phyloP scores from a whole-genome alignment of 2,329 filamentous ascomycete species.

The Fusarium chuoi region DNA sequence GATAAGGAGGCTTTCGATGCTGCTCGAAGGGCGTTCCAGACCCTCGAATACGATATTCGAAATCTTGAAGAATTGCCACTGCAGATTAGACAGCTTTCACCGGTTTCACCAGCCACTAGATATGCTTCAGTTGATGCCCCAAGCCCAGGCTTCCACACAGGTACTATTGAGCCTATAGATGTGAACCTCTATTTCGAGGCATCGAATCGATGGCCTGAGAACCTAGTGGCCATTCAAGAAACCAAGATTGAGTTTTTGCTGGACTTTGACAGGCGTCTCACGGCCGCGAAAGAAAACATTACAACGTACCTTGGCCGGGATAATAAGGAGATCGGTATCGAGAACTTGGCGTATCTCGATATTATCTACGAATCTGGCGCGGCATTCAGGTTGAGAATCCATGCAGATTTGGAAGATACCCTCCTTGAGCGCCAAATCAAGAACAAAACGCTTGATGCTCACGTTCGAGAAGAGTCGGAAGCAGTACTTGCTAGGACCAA shows the following conservation, averaged over 20 bases:
- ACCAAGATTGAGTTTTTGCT: constrained; percentile 93
- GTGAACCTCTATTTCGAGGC: constrained; percentile 92
- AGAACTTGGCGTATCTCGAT: constrained; percentile 86
- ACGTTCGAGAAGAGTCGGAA: constrained; percentile 74
- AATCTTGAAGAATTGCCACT: constrained; percentile 85
- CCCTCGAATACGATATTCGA: constrained; percentile 81
- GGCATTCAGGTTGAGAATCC: constrained; percentile 85
- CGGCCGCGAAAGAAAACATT: constrained; percentile 67
- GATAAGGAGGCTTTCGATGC: constrained; percentile 72
- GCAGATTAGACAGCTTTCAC: constrained; percentile 82
- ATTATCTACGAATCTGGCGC: constrained; percentile 77
- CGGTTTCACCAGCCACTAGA: constrained; percentile 77
- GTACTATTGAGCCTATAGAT: constrained; percentile 70
- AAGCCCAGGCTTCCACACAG: constrained; percentile 56
- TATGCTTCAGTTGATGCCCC: constrained; percentile 70
- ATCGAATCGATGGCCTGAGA: constrained; percentile 93
- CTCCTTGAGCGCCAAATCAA: constrained; percentile 83
- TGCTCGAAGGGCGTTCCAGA: constrained; percentile 75
- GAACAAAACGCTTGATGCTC: constrained; percentile 74
- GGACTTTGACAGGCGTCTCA: constrained; percentile 77
- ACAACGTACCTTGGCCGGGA: constrained; percentile 82
- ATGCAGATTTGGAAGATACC: constrained; percentile 86
- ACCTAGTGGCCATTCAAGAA: constrained; percentile 88
- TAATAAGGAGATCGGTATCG: constrained; percentile 72
- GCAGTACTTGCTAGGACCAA: constrained; percentile 76